Base-by-base conservation (phyloP, 306 rosid species). In the Albizia julibrissin region DNA sequence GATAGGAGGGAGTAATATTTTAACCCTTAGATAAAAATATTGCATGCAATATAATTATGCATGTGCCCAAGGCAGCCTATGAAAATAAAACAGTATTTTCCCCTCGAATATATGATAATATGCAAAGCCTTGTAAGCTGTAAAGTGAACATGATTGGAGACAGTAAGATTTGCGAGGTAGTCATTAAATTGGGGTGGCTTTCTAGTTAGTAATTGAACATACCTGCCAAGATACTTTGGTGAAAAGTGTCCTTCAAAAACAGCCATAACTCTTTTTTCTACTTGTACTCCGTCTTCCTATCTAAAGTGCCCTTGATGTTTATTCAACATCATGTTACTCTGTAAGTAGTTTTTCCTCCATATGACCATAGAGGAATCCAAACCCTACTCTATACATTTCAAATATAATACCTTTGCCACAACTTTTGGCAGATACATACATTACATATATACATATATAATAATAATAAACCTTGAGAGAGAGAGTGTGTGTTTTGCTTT, bases 401-500 rank as follows among this genome's bases (percentile, higher is more conserved):
- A 64, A 64, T 64, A 64, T 64, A 64, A 64, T 14, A 33, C 39
- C 69, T 61, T 61, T 26, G 14, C 19, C 6, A 4, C 69, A 29
- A 64, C 69, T 29, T 64, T 13, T 26, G 69, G 39, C 69, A 61
- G 18, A 61, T 26, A 61, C 67, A 11, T 12, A 22, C 34, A 24
- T 24, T 44, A 46, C 10, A n/a, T 13, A 44, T 3, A 14, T 47
- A 9, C 15, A 10, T 22, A 24, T 50, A 0, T 16, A 5, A 8
- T 22, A 59, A 15, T 10, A 61, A 61, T 27, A 58, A 58, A 58
- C 14, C 12, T 9, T 10, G 47, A 43, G 52, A 12, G 11, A 56
- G 64, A n/a, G 1, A n/a, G 26, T 6, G 40, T 37, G 40, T 37
- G 40, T 37, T 76, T 54, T 74, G 80, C 66, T 66, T 84, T 87